Base-by-base conservation (phyloP, 1,284 basidiomycete species). In the Fomitopsis pinicola region DNA sequence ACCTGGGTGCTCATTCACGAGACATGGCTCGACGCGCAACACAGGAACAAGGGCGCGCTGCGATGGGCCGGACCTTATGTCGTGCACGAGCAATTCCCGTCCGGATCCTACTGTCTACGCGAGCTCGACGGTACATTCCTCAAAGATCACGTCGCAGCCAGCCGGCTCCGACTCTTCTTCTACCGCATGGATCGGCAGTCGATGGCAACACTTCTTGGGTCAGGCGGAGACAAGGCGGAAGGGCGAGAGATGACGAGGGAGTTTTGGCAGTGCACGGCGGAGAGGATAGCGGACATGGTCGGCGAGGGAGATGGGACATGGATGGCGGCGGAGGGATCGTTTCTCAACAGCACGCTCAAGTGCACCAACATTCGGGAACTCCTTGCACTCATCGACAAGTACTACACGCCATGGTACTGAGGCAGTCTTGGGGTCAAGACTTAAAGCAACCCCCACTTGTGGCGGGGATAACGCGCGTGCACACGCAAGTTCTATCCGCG, bases 1-100 rank as follows among this genome's bases (percentile, higher is more conserved):
- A 71, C 68, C 44, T 72, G 68, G 60, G 74, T 76, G 0, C 65
- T 73, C 9, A 36, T 72, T 0, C 69, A 72, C 7, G 69, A 77
- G 60, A 71, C 73, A 0, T 67, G 71, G 63, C 52, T 75, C 7
- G 72, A 74, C 59, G 63, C 66, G 9, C 70, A 71, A 35, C 66
- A 69, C 2, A 72, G 73, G 1, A 67, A 71, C 42, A 73, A 74
- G 56, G 69, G 67, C 8, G 63, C 64, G 9, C 63, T 66, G 26
- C 63, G 63, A 0, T 75, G 70, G 64, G 63, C 70, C 2, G 73
- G 75, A 0, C 74, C 75, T 0, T 73, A 71, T 42, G 66, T 75
- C 26, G 66, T 76, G n/a, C 66, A 69, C 53, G 53, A 65, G 45
- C 63, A 62, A 35, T 53, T 62, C 3, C 26, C 22, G 0, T 53